Base-by-base conservation (phyloP, 768 basidiomycete genomes). In the Ephemerocybe angulata region DNA sequence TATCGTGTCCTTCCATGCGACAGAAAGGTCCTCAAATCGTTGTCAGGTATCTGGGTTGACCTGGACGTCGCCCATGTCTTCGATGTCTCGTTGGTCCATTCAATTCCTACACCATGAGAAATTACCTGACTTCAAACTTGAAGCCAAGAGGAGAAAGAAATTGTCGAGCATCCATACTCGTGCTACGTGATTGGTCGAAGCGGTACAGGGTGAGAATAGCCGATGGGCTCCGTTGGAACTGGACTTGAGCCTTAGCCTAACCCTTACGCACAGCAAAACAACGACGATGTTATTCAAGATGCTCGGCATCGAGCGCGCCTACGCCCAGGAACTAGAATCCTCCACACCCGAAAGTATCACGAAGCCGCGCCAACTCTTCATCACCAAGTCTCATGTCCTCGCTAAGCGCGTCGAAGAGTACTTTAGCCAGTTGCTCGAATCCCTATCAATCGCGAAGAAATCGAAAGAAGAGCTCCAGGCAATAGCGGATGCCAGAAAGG, bases 221-320 rank as follows among this genome's bases (percentile, higher is more conserved):
- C 15, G 2, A 10, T 31, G 29, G 8, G n/a, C 29, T 30, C 30
- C 30, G 19, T 11, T n/a, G 10, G 5, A 48, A 10, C 12, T n/a
- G n/a, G n/a, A n/a, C n/a, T n/a, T n/a, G 17, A 8, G 1, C 19
- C 10, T 46, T 46, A 15, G 38, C 29, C 22, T 12, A n/a, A 22
- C 13, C 19, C 12, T 19, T 35, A 35, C 12, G 17, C 28, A 22
- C 50, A 55, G 54, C 21, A 55, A 50, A 50, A 55, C 54, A 12
- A 55, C 54, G 1, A 55, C 54, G 8, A 55, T 55, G 54, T 15
- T 55, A 2, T 55, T 55, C 48, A 55, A 55, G 30, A 55, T 55
- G 54, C 27, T 55, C 7, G 48, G 54, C 8, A 47, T 55, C 15
- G 47, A 55, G 22, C 19, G 54, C 2, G 35, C 50, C 6, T 50